Evolutionary conservation across 495 filamentous ascomycete genomes (phyloP).

Genomic region (Pyrenula massariospora): DNA sequence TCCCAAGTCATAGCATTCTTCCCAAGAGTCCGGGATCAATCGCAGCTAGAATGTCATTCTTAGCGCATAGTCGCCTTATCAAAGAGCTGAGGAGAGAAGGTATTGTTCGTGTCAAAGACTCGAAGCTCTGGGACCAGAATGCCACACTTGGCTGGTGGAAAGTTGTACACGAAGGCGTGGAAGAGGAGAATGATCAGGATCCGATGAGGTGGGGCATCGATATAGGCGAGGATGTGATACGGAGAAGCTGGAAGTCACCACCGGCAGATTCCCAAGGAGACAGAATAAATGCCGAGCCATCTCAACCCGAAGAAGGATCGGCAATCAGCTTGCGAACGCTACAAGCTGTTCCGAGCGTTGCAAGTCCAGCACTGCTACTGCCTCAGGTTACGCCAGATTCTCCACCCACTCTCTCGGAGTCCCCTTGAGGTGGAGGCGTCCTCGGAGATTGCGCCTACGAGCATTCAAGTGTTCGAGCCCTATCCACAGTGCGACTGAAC

Average conservation of each 20-base stretch:
- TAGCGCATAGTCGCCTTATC: not conserved
- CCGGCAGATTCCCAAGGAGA: not conserved
- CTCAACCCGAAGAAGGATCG: not conserved
- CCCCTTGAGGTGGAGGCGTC: not conserved
- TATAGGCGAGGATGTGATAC: not conserved
- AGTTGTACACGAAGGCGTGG: not conserved
- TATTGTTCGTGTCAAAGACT: not conserved
- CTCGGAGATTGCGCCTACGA: not conserved
- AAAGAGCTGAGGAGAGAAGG: not conserved
- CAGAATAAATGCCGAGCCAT: not conserved
- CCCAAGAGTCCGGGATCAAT: not conserved
- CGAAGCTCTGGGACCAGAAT: not conserved
- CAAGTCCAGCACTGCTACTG: not conserved
- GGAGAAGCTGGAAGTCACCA: not conserved
- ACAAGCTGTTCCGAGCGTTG: not conserved
- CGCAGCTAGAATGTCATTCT: not conserved
- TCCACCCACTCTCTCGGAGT: not conserved
- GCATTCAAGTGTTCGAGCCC: not conserved
- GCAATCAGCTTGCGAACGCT: not conserved
- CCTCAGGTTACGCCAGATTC: not conserved
- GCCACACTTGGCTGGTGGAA: not conserved
- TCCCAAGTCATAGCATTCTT: not conserved
- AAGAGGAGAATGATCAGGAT: not conserved
- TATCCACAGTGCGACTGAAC: not conserved
- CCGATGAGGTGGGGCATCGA: not conserved